Conservation (phyloP, 2,329 filamentous ascomycete genomes). For the Pseudogymnoascus sp. region DNA sequence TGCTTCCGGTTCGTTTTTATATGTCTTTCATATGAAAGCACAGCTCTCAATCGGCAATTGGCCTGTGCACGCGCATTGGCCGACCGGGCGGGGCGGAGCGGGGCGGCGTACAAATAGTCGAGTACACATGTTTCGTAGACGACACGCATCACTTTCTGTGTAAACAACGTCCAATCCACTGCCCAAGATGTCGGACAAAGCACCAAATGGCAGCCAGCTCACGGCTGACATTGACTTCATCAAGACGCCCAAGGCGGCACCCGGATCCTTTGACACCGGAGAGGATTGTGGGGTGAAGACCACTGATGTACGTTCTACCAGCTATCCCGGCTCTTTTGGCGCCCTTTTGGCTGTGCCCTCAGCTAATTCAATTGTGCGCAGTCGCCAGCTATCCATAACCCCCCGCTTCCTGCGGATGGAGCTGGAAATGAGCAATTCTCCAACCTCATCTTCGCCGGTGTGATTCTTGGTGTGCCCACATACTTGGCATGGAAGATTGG, state of each 20-base stretch:
- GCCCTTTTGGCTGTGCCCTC: background rate
- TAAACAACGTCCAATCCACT: conserved; percentile 6
- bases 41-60: background rate
- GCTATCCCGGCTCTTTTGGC: background rate
- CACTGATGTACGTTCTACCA: conserved; percentile 20
- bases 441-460: conserved; percentile 18
- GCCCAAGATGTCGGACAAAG: conserved; percentile 36
- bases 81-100: background rate
- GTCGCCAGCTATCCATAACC: conserved; percentile 25
- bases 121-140: conserved; percentile 5
- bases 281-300: conserved; percentile 23
- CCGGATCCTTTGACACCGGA: conserved; percentile 18
- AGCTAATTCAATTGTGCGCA: conserved; percentile 10
- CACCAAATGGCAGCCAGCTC: conserved; percentile 10
- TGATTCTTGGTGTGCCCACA: conserved; percentile 19
- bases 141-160: conserved; percentile 3
- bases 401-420: conserved; percentile 16
- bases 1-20: background rate
- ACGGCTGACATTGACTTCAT: conserved; percentile 22
- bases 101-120: conserved; percentile 3
- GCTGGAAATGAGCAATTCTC: conserved; percentile 25
- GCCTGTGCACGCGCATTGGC: background rate
- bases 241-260: conserved; percentile 20
- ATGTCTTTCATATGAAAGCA: background rate
- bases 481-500: conserved; percentile 19